phyloP scores from a whole-genome alignment of 176 grass and related monocot species.

The Aegilops longissima region DNA sequence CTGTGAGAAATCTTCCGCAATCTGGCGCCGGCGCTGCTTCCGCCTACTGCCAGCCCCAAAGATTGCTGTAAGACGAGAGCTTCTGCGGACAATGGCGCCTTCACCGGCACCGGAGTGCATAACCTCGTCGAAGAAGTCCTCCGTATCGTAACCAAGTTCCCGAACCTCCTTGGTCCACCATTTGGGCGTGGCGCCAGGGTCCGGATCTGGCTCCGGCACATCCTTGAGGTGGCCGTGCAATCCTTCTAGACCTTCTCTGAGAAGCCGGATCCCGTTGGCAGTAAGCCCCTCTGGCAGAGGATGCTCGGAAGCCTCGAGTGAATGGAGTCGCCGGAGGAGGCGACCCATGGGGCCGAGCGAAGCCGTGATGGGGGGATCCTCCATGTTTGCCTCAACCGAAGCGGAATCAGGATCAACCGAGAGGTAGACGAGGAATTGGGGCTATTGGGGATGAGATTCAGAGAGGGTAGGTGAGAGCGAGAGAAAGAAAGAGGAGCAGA shows the following conservation, averaged over 20 bases:
- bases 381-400: too few species aligned
- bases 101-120: too few species aligned
- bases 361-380: neutral
- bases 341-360: neutral
- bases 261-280: neutral
- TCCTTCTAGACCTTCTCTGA: neutral
- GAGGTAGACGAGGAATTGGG: too few species aligned
- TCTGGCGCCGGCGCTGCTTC: too few species aligned
- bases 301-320: neutral
- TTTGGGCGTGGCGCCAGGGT: neutral
- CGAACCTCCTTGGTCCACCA: neutral
- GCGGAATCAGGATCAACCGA: too few species aligned
- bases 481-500: too few species aligned
- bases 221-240: neutral
- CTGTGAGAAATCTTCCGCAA: too few species aligned
- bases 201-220: neutral
- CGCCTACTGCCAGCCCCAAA: too few species aligned
- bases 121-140: neutral
- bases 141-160: neutral
- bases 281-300: neutral
- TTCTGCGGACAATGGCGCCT: too few species aligned
- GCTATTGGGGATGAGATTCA: too few species aligned
- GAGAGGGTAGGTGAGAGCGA: too few species aligned
- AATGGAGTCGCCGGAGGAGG: neutral
- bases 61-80: too few species aligned